Evolutionary conservation across 306 rosid genomes (phyloP), one percentile per base, ranked within the genome.

Genomic region (Trifolium fragiferum): DNA sequence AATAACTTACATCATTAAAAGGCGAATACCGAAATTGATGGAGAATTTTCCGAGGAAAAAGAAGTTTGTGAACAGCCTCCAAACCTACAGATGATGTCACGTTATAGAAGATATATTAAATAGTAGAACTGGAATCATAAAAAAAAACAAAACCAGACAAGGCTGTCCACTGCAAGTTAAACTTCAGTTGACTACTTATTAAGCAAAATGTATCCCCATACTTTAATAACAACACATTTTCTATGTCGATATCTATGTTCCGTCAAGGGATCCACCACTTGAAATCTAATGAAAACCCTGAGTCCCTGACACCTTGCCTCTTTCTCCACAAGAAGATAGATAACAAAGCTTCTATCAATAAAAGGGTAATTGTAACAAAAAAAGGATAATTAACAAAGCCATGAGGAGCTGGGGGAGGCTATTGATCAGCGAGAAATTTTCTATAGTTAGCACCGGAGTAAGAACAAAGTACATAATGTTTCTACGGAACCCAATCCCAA

Each of bases 31-130:
- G 69, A 94, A 94, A 76, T 92, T 90, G 81, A 94, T 51, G 60
- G 99, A 94, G 82, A 94, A 94, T 4, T 74, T 75, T 23, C 98
- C 99, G 10, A 94, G 96, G 90, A 94, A 92, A 76, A 94, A 89
- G 68, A 94, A 90, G 86, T 81, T 92, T 27, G 96, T 86, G 82
- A 94, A 55, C 76, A 94, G 82, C 88, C 98, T 92, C 99, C 99
- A 94, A 63, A 94, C 82, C 99, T 94, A 85, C 86, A 86, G 66
- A 80, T 43, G 47, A 60, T 59, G 78, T 7, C 21, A 77, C 23
- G 51, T 84, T 76, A 73, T 23, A 66, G 30, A 54, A 38, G 63
- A 49, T 61, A 47, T 37, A 41, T 54, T 47, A 19, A 21, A 65
- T 44, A 41, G 61, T 72, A 74, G 33, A 40, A 68, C 30, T 19